Conservation (phyloP, 441 rosid species). For the Gossypium armourianum region DNA sequence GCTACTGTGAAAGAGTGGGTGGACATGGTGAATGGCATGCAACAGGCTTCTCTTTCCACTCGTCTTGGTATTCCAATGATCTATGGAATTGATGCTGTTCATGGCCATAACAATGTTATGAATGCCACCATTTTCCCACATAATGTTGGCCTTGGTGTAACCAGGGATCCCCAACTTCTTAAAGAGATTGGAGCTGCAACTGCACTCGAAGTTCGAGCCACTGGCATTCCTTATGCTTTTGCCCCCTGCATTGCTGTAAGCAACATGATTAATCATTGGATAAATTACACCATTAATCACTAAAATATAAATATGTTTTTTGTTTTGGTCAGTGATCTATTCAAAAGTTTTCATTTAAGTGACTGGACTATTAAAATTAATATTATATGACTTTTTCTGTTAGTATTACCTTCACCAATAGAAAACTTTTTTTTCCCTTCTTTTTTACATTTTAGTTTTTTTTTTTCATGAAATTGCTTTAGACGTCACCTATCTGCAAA, state of each 20-base stretch:
- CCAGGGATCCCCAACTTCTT: slow-evolving; percentile 46
- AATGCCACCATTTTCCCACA: slow-evolving; percentile 13
- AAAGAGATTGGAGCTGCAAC: slow-evolving; percentile 52
- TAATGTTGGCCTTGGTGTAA: slow-evolving; percentile 10
- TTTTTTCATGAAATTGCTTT: background rate
- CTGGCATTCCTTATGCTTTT: slow-evolving; percentile 58
- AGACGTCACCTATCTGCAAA: no score
- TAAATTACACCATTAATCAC: background rate
- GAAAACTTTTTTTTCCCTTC: background rate
- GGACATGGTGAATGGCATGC: slow-evolving; percentile 9
- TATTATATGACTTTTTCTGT: background rate
- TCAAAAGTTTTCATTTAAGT: no score
- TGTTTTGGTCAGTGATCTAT: background rate
- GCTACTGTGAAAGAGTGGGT: slow-evolving; percentile 1
- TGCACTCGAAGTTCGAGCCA: slow-evolving; percentile 62
- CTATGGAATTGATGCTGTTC: slow-evolving; percentile 7
- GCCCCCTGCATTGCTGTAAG: slow-evolving; percentile 72
- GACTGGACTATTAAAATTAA: no score
- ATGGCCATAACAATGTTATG: slow-evolving; percentile 9
- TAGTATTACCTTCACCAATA: background rate
- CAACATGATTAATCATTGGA: background rate
- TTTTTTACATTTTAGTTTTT: background rate
- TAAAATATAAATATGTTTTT: no score
- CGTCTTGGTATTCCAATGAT: slow-evolving; percentile 12
- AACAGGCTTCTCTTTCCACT: background rate